Evolutionary conservation across 768 basidiomycete species (phyloP), one percentile per base, ranked within the genome.

Genomic region (Clitopilus passeckerianus): DNA sequence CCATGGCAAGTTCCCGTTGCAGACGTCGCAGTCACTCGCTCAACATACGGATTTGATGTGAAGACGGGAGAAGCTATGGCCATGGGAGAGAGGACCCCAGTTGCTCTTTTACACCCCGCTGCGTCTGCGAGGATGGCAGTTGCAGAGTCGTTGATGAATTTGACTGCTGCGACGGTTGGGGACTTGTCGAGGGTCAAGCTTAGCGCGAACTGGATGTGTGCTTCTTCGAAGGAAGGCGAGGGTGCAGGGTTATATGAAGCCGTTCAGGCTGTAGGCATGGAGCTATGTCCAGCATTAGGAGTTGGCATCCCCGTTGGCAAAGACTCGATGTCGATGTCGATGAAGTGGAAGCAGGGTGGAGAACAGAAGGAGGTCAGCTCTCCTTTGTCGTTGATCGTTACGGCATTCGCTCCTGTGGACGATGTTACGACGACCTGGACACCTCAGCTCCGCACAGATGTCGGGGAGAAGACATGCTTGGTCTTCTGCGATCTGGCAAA

Each of bases 121-220:
- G 95, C 95, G 1, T 95, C 95, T 0, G 96, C 95, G 1, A 86
- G 95, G 30, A 95, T 99, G 89, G 96, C 95, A 23, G 88, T 99
- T 50, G 96, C 86, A 1, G 97, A 99, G 71, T 83, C 97, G 0
- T 80, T 99, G 44, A 94, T 90, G 65, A 99, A 98, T 74, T 80
- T 98, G 60, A 85, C 84, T 0, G 95, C 97, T 5, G 86, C 95
- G 0, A 80, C 83, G 53, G 75, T 95, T 41, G 82, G 83, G 2
- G 80, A 83, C 23, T 76, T 98, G 34, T 78, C 80, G 1, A 78
- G 80, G 59, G 85, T 97, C 67, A 99, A 99, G 74, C 81, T 99
- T n/a, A 95, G 93, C 63, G 96, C 96, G 52, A 99, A 99, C 72
- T 99, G 97, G 97, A 99, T 99, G 97, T 94, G 91, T 60, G 95